phyloP scores from a whole-genome alignment of 2,329 filamentous ascomycete species.

The Leptographium flavum region DNA sequence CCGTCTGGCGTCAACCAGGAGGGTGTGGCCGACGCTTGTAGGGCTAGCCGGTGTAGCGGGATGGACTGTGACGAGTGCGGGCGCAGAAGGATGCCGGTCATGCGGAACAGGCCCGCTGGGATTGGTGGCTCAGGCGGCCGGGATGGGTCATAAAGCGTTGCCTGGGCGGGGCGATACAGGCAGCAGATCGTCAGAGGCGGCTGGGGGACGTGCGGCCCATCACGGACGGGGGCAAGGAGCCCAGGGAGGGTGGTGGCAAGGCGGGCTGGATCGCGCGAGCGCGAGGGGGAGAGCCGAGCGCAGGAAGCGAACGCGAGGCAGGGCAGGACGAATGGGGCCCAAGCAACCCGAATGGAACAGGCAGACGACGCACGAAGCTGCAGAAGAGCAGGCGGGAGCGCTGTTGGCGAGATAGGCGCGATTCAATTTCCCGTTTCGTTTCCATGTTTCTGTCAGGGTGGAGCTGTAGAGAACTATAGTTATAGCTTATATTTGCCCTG shows the following conservation, averaged over 20 bases:
- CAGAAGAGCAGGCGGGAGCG: no score
- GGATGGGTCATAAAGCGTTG: no score
- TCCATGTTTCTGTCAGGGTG: neutral
- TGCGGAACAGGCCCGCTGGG: conserved; percentile 1
- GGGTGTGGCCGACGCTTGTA: neutral
- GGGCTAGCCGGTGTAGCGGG: conserved; percentile 8
- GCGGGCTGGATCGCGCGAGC: no score
- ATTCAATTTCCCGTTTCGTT: neutral
- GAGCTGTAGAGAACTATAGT: neutral
- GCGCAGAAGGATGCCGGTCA: conserved; percentile 10
- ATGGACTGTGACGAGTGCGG: conserved; percentile 4
- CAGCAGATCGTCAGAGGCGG: neutral
- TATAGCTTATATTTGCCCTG: no score
- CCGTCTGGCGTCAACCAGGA: neutral
- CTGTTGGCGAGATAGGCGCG: neutral
- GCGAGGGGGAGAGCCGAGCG: no score
- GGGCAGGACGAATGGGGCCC: no score
- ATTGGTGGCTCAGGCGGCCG: neutral
- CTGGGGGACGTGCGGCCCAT: no score
- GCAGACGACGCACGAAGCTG: no score
- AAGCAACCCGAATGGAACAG: no score
- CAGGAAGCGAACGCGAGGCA: no score
- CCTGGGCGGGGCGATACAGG: neutral
- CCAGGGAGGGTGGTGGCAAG: no score
- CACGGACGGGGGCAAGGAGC: no score